These are phyloP conservation scores for Casaregolazyma suthepensis DNA, from an alignment of 1,139 yeast genomes.

Conservation along the genomic window DNA sequence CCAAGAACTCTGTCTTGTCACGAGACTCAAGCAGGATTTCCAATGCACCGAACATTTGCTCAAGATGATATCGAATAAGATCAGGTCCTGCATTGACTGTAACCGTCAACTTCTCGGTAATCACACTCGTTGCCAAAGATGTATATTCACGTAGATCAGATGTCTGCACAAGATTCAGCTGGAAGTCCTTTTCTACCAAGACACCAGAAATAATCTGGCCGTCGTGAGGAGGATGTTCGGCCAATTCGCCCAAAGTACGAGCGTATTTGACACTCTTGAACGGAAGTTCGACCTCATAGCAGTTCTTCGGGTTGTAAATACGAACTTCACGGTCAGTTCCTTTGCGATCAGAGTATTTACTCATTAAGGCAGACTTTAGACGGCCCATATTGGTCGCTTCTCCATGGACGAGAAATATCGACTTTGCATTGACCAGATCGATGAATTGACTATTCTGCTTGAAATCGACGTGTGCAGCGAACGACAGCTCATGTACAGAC, in stretches of 20 bases:
- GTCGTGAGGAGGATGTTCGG: constrained; percentile 38
- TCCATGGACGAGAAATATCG: constrained; percentile 87
- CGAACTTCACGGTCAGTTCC: constrained; percentile 89
- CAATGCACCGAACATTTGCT: constrained; percentile 91
- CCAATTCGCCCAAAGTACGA: constrained; percentile 73
- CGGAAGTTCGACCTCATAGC: constrained; percentile 69
- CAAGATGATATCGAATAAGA: constrained; percentile 78
- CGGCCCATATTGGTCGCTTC: constrained; percentile 98
- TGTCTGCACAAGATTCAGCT: constrained; percentile 70
- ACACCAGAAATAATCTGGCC: constrained; percentile 72
- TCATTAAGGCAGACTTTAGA: constrained; percentile 81
- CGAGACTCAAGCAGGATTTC: constrained; percentile 46
- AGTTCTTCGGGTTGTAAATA: constrained; percentile 87
- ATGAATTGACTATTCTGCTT: constrained; percentile 89
- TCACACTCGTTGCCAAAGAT: constrained; percentile 77
- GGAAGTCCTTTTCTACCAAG: constrained; percentile 85
- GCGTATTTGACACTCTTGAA: constrained; percentile 85
- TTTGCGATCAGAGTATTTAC: constrained; percentile 75
- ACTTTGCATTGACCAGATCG: constrained; percentile 76
- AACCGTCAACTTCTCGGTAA: constrained; percentile 74
- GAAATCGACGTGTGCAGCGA: constrained; percentile 98
- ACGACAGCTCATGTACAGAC: constrained; percentile 89
- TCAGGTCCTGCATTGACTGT: constrained; percentile 77
- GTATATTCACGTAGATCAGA: constrained; percentile 87
- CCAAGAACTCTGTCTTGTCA: constrained; percentile 37